phyloP scores from a whole-genome alignment of 2,329 filamentous ascomycete species.

The Podosphaera fusca region DNA sequence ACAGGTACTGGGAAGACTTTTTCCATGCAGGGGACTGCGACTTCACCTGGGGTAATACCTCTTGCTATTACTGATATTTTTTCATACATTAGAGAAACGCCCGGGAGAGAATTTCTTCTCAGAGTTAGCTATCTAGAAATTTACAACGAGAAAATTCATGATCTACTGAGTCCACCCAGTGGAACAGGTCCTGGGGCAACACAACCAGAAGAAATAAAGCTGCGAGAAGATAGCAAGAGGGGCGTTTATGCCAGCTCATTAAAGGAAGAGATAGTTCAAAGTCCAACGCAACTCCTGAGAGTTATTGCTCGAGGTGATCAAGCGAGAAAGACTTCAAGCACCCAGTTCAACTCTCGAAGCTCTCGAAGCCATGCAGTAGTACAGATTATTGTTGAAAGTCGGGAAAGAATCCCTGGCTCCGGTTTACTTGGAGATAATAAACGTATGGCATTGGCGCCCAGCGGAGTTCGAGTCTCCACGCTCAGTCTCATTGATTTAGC shows the following conservation, averaged over 20 bases:
- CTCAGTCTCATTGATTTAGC: conserved; percentile 89
- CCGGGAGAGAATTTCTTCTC: conserved; percentile 76
- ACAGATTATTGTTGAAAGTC: conserved; percentile 92
- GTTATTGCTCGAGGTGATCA: conserved; percentile 91
- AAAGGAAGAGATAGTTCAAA: conserved; percentile 97
- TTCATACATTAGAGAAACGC: conserved; percentile 93
- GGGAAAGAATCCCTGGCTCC: conserved; percentile 49
- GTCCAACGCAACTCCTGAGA: conserved; percentile 77
- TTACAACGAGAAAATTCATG: conserved; percentile 94
- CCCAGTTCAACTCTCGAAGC: conserved; percentile 89
- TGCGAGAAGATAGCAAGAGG: conserved; percentile 86
- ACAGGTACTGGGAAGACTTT: conserved; percentile 98
- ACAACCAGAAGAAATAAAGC: conserved; percentile 80
- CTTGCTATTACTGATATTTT: conserved; percentile 97
- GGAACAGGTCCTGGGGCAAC: conserved; percentile 26
- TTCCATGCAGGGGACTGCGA: conserved; percentile 95
- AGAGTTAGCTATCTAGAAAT: conserved; percentile 97
- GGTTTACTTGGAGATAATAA: conserved; percentile 31
- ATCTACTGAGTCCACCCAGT: conserved; percentile 53
- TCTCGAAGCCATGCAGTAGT: conserved; percentile 96
- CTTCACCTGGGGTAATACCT: conserved; percentile 87
- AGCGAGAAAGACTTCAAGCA: conserved; percentile 73
- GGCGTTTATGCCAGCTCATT: conserved; percentile 90
- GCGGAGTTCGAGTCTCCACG: conserved; percentile 85
- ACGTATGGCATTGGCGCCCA: conserved; percentile 48